Conservation (phyloP, 441 rosid genomes). For the Daphne laureola region DNA sequence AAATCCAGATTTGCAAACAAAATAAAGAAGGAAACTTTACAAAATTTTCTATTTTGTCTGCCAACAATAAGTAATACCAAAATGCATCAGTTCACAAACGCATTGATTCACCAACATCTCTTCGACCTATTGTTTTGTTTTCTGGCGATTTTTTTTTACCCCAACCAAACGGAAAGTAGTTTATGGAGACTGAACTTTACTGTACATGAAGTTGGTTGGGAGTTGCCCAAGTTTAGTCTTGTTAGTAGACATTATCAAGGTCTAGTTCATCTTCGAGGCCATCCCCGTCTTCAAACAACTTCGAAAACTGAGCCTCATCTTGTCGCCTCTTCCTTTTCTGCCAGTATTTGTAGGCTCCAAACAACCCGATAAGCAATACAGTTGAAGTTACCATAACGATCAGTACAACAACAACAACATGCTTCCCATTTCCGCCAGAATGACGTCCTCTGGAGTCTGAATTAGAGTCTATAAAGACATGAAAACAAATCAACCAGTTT, state of each 20-base stretch:
- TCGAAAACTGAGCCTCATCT: constrained; percentile 84
- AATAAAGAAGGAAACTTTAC: no score
- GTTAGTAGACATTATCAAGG: constrained; percentile 28
- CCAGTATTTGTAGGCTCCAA: constrained; percentile 43
- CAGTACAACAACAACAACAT: constrained; percentile 33
- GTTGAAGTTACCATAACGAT: constrained; percentile 33
- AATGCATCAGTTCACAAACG: no score
- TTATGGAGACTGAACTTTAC: no score
- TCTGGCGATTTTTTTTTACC: no score
- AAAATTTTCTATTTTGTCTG: no score
- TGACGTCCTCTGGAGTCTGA: constrained; percentile 17
- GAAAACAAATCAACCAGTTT: neutral
- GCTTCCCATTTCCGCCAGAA: constrained; percentile 24
- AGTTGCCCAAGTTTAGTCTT: neutral
- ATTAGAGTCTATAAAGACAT: constrained; percentile 23
- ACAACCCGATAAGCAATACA: constrained; percentile 33
- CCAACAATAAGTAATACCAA: no score
- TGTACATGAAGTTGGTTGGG: no score
- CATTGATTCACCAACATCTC: no score
- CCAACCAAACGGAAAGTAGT: no score
- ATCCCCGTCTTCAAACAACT: constrained; percentile 87
- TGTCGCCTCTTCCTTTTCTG: constrained; percentile 71
- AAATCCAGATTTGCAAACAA: no score
- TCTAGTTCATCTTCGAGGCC: constrained; percentile 85
- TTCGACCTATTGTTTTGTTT: no score